Evolutionary conservation across 139 green algal species (phyloP).

Genomic region (Nannochloris sp.): DNA sequence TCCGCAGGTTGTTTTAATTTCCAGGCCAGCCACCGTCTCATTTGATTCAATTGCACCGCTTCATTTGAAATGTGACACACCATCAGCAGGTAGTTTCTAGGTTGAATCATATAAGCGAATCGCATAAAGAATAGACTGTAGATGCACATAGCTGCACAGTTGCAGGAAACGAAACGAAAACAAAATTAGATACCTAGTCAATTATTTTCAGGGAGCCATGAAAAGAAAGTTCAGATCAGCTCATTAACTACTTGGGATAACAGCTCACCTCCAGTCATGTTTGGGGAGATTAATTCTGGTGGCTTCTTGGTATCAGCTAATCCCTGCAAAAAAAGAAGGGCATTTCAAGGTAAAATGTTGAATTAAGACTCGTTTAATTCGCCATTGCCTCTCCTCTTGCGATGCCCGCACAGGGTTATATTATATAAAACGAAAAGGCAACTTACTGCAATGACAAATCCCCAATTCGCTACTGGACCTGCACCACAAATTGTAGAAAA

Average conservation of each 20-base stretch:
- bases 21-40: conserved; percentile 35
- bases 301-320: conserved; percentile 54
- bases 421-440: background rate
- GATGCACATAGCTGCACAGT: conserved; percentile 49
- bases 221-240: background rate
- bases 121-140: conserved; percentile 74
- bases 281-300: conserved; percentile 47
- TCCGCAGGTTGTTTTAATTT: no score
- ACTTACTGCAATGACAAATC: conserved; percentile 66
- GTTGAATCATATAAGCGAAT: conserved; percentile 66
- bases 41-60: conserved; percentile 55
- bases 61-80: conserved; percentile 68
- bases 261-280: conserved; percentile 52
- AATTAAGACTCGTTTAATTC: no score
- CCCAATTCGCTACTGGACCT: conserved; percentile 66
- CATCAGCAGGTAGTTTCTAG: conserved; percentile 67
- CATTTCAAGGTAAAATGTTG: no score
- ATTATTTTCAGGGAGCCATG: no score
- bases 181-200: no score
- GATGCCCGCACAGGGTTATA: no score
- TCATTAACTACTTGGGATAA: background rate
- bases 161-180: no score
- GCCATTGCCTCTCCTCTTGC: no score
- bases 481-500: background rate
- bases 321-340: conserved; percentile 34